Conservation (phyloP, 306 rosid genomes). For the Carpinus viminea region DNA sequence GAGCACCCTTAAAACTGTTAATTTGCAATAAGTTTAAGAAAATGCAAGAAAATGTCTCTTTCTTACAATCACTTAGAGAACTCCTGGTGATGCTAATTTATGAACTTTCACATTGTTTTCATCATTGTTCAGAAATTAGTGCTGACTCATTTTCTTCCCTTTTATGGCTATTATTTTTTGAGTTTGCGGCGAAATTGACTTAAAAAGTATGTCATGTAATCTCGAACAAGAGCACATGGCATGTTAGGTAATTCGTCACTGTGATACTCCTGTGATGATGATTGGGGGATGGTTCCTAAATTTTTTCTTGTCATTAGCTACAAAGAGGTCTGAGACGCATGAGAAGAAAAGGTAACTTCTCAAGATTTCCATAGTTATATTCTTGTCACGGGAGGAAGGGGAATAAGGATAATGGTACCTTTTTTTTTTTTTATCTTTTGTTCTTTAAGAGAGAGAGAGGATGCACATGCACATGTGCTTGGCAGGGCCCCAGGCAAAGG, state of each 20-base stretch:
- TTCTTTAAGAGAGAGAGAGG: neutral
- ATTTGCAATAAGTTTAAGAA: neutral
- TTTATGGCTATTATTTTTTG: neutral
- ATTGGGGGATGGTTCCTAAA: conserved; percentile 1
- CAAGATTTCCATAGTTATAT: neutral
- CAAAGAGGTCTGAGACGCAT: neutral
- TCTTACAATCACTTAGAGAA: neutral
- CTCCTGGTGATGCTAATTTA: neutral
- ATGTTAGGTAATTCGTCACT: neutral
- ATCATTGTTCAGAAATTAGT: neutral
- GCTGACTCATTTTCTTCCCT: neutral
- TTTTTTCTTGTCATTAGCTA: neutral
- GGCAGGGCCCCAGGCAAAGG: too few species aligned
- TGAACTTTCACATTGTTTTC: neutral
- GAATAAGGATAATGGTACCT: neutral
- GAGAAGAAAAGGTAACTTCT: neutral
- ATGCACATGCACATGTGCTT: too few species aligned
- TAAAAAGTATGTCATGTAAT: neutral
- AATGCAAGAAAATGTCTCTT: neutral
- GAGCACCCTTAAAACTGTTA: neutral
- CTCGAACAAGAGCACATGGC: neutral
- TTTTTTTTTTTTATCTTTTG: neutral
- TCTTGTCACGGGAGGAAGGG: neutral
- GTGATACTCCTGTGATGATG: neutral
- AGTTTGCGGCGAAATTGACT: neutral